These are phyloP conservation scores for Phytopythium oedochilum DNA, from an alignment of 352 stramenopile genomes.

Conservation along the genomic window DNA sequence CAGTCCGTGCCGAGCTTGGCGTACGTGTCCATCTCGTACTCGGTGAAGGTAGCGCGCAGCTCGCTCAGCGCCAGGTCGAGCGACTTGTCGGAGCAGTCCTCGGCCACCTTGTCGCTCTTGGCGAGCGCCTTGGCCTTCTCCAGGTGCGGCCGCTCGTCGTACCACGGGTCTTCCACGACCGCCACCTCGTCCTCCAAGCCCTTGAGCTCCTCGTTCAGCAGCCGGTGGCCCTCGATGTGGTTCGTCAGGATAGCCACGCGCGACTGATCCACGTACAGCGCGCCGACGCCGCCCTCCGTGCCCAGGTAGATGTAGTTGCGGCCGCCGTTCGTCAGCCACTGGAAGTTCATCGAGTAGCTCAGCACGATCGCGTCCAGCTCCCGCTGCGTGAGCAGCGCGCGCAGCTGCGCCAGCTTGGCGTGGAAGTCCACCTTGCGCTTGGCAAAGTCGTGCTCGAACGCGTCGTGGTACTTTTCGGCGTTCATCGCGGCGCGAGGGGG, in stretches of 20 bases:
- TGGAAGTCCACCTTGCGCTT: slow-evolving; percentile 42
- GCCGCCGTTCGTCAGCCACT: slow-evolving; percentile 55
- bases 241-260: slow-evolving; percentile 58
- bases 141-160: slow-evolving; percentile 23
- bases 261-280: slow-evolving; percentile 52
- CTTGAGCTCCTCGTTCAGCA: slow-evolving; percentile 61
- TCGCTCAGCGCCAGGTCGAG: slow-evolving; percentile 27
- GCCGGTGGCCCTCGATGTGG: slow-evolving; percentile 64
- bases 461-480: slow-evolving; percentile 53
- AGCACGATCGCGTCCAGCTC: slow-evolving; percentile 45
- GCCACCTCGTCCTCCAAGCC: slow-evolving; percentile 38
- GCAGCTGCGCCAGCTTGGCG: slow-evolving; percentile 36
- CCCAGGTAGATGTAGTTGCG: slow-evolving; percentile 67
- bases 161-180: slow-evolving; percentile 53
- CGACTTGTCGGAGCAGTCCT: slow-evolving; percentile 21
- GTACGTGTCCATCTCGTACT: slow-evolving; percentile 54
- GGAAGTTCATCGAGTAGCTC: slow-evolving; percentile 56
- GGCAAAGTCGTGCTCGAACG: slow-evolving; percentile 38
- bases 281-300: slow-evolving; percentile 44
- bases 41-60: slow-evolving; percentile 43
- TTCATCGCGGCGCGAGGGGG: slow-evolving; percentile 29
- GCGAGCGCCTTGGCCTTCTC: slow-evolving; percentile 34
- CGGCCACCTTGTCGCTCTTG: slow-evolving; percentile 8
- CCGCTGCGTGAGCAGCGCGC: not conserved
- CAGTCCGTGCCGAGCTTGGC: slow-evolving; percentile 50